A percentile compares a stretch with the other conserved stretches of the same genome.
phyloP scores from a whole-genome alignment of 495 filamentous ascomycete species.

The Copromyces sp. region DNA sequence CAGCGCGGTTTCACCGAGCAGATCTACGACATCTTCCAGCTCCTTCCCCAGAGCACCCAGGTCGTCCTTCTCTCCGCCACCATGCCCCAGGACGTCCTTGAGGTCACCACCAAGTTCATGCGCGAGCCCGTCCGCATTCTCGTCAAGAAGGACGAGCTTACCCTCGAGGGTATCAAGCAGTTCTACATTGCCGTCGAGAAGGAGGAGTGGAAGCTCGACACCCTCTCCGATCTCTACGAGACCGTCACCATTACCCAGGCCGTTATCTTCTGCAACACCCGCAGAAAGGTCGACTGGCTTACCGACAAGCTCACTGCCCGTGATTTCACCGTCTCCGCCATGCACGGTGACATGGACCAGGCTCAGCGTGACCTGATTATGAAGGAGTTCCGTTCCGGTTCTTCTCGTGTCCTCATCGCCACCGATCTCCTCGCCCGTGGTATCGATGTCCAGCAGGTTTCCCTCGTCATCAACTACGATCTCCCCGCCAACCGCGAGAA shows the following conservation, averaged over 20 bases:
- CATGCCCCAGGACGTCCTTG: slow-evolving; percentile 92
- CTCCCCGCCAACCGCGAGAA: slow-evolving; percentile 98
- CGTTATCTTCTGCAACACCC: slow-evolving; percentile 99
- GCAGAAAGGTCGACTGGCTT: slow-evolving; percentile 98
- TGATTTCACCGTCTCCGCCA: slow-evolving; percentile 95
- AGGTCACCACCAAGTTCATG: slow-evolving; percentile 99
- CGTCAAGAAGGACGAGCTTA: slow-evolving; percentile 99
- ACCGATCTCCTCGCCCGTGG: slow-evolving; percentile 96
- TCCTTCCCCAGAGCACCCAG: slow-evolving; percentile 90
- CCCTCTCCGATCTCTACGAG: slow-evolving; percentile 98
- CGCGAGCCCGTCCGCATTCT: slow-evolving; percentile 95
- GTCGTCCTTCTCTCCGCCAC: slow-evolving; percentile 97
- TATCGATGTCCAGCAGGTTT: slow-evolving; percentile 99
- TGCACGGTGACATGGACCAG: slow-evolving; percentile 99
- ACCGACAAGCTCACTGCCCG: slow-evolving; percentile 97
- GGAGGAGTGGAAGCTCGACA: slow-evolving; percentile 99
- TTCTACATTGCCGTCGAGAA: slow-evolving; percentile 99
- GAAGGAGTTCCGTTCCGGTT: slow-evolving; percentile 96
- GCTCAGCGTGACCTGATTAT: slow-evolving; percentile 96
- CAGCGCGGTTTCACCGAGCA: slow-evolving; percentile 97
- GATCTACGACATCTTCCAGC: slow-evolving; percentile 98
- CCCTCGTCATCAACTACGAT: slow-evolving; percentile 99
- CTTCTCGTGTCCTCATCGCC: slow-evolving; percentile 93
- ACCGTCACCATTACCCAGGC: slow-evolving; percentile 98
- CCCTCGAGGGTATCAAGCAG: slow-evolving; percentile 95